A percentile compares a stretch with the other conserved stretches of the same genome.
Evolutionary conservation across 257 asterid species (phyloP).

Genomic region (Solanum appendiculatum): DNA sequence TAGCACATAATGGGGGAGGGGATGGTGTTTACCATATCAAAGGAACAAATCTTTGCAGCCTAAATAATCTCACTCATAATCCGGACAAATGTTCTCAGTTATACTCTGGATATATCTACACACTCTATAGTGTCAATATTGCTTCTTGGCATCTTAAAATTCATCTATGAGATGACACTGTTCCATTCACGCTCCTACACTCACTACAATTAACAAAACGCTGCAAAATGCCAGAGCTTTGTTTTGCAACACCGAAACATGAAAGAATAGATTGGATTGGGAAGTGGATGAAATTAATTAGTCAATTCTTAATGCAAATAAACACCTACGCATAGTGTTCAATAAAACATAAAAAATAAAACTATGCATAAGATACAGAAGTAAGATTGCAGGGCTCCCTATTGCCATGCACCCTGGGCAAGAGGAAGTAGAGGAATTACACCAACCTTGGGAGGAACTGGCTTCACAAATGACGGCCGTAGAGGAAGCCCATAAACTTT

Average conservation of each 20-base stretch:
- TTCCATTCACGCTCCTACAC: not conserved
- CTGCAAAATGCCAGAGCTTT: not conserved
- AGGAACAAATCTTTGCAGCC: not conserved
- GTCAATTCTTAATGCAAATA: not conserved
- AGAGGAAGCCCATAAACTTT: conserved; percentile 97
- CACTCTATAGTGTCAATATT: not conserved
- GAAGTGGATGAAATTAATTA: not conserved
- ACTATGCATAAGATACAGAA: not conserved
- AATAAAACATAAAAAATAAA: not conserved
- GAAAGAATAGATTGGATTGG: not conserved
- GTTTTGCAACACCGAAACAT: not conserved
- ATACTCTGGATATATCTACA: not conserved
- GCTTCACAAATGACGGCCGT: conserved; percentile 90
- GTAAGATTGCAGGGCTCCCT: not conserved
- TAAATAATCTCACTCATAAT: not conserved
- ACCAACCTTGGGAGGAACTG: conserved; percentile 72
- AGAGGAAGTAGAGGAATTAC: not conserved
- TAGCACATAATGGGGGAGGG: not conserved
- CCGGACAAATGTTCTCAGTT: not conserved
- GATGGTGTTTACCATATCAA: not conserved
- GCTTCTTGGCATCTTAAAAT: not conserved
- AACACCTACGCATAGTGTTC: not conserved
- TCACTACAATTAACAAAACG: not conserved
- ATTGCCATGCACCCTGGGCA: not conserved
- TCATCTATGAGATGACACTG: not conserved